phyloP scores from a whole-genome alignment of 805 yeast species.

The Lachancea nothofagi region DNA sequence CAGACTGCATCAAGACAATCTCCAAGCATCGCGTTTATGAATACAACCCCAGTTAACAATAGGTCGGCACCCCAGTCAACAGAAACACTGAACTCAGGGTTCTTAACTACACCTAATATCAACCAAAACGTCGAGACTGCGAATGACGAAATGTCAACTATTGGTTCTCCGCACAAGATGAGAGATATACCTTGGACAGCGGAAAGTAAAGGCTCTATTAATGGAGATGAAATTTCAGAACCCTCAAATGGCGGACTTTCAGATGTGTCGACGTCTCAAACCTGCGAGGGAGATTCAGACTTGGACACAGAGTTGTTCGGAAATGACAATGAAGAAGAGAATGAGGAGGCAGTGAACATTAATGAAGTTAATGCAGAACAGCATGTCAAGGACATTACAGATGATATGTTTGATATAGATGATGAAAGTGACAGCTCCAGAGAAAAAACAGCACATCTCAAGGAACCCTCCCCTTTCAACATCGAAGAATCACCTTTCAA shows the following conservation, averaged over 20 bases:
- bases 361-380: neutral
- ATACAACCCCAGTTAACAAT: constrained; percentile 7
- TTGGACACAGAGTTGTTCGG: constrained; percentile 17
- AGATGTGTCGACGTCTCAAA: neutral
- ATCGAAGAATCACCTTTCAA: constrained; percentile 16
- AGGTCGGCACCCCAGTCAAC: constrained; percentile 7
- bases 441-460: constrained; percentile 2
- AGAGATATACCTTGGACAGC: constrained; percentile 8
- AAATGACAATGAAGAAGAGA: constrained; percentile 22
- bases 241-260: neutral
- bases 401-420: constrained; percentile 14
- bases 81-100: constrained; percentile 8
- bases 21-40: constrained; percentile 4
- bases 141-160: constrained; percentile 7
- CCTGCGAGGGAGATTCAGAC: constrained; percentile 15
- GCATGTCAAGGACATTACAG: constrained; percentile 12
- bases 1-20: constrained; percentile 4
- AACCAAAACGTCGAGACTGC: constrained; percentile 11
- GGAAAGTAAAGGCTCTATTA: constrained; percentile 2
- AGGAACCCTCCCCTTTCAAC: neutral
- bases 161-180: constrained; percentile 8
- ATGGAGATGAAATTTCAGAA: constrained; percentile 12
- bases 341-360: constrained; percentile 16
- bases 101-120: constrained; percentile 12
- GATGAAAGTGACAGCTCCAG: constrained; percentile 11